Percentiles rank a stretch among this genome's conserved stretches.
Evolutionary conservation across 257 asterid genomes (phyloP).

Genomic region (Jacaranda mimosifolia): DNA sequence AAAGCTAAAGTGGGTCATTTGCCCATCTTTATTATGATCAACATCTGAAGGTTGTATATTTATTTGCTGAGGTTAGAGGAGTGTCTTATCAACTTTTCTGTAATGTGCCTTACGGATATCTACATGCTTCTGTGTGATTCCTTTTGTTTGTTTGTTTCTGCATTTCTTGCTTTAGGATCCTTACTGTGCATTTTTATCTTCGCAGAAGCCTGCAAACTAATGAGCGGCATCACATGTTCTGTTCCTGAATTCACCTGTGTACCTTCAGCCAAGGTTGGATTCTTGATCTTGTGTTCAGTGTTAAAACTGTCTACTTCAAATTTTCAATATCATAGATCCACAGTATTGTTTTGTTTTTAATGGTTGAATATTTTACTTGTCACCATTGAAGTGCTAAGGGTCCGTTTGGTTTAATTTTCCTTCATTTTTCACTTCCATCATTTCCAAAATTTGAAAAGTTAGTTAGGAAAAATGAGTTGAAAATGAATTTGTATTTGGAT

Average conservation of each 20-base stretch:
- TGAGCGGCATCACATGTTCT: conserved; percentile 89
- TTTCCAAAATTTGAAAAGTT: no score
- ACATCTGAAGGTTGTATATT: background rate
- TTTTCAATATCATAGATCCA: background rate
- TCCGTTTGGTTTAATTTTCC: no score
- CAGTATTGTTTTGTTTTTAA: conserved; percentile 4
- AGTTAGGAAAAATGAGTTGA: no score
- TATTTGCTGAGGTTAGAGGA: background rate
- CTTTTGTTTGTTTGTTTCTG: conserved; percentile 1
- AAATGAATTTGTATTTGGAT: no score
- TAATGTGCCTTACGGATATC: background rate
- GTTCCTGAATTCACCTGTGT: conserved; percentile 94
- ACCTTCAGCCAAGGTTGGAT: conserved; percentile 85
- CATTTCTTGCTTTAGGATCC: conserved; percentile 14
- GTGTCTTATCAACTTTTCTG: background rate
- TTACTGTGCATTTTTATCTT: conserved; percentile 20
- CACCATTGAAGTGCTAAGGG: conserved; percentile 13
- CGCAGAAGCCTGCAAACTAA: conserved; percentile 91
- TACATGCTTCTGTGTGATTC: conserved; percentile 4
- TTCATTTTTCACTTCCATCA: no score
- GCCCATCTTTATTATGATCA: background rate
- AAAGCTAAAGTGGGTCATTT: conserved; percentile 8
- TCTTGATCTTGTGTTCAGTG: conserved; percentile 25
- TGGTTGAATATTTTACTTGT: background rate
- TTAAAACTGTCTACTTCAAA: background rate